Base-by-base conservation (phyloP, 2,329 filamentous ascomycete genomes). In the Cladosporium sp. region DNA sequence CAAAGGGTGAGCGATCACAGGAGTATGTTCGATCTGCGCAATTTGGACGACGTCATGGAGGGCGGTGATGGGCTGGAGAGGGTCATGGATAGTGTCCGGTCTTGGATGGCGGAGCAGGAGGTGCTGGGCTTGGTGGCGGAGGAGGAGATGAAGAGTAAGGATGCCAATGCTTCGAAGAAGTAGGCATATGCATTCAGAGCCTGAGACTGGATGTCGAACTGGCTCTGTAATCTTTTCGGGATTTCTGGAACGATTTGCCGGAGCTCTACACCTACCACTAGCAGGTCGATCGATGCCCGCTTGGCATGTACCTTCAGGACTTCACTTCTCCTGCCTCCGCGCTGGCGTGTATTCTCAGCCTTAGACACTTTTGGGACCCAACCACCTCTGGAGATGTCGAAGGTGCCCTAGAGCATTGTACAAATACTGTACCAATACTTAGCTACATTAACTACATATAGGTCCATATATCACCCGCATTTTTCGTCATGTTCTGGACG, bases 1-100 rank as follows among this genome's bases (percentile, higher is more conserved):
- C 84, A 90, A 68, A 78, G 91, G 38, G 91, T 93, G 58, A 95
- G 91, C 1, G 91, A 96, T 64, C 91, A 96, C 70, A 78, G 91
- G 36, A 89, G 86, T 61, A 89, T 87, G 0, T 67, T 87, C 34
- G 91, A 91, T 50, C 78, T 90, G 12, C 84, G 92, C 65, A 88
- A 91, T 64, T 71, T 96, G 54, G 84, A 88, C 44, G 81, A 86
- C 62, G 85, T 96, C n/a, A 75, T 96, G 48, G 80, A 78, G 42
- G 91, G 91, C 3, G 84, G 83, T 11, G 83, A 87, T 51, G 81
- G 77, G 9, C 73, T 96, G 38, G 86, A 88, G 42, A 80, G 75
- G 47, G 73, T 96, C 55, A 89, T 96, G 78, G 80, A 85, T 15
- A 89, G 87, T 57, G 88, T 92, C 11, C 80, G 79, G 58, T 77